Conservation (phyloP, 2,329 filamentous ascomycete species). For the Cladophialophora chaetospira region DNA sequence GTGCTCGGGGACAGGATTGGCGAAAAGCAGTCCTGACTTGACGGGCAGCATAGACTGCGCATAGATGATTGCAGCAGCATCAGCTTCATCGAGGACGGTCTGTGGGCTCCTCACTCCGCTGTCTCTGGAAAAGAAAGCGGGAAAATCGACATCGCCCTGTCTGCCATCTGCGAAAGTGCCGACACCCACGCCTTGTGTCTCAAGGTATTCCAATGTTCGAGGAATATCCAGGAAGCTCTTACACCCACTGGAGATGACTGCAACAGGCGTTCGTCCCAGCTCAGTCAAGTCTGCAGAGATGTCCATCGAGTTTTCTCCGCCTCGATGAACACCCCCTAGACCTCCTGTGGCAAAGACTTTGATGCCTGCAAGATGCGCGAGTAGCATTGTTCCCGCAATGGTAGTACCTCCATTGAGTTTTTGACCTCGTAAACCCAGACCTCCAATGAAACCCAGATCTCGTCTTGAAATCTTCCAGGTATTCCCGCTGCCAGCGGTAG, state of each 20-base stretch:
- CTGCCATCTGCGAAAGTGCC: slow-evolving; percentile 87
- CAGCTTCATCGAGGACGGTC: slow-evolving; percentile 70
- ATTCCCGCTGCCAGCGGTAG: slow-evolving; percentile 63
- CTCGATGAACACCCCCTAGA: slow-evolving; percentile 89
- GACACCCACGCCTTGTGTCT: slow-evolving; percentile 73
- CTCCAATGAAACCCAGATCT: slow-evolving; percentile 80
- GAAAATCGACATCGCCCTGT: slow-evolving; percentile 70
- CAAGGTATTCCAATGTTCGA: slow-evolving; percentile 78
- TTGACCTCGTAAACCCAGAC: slow-evolving; percentile 69
- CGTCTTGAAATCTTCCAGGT: slow-evolving; percentile 84
- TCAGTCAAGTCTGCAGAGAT: slow-evolving; percentile 94
- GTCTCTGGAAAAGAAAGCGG: slow-evolving; percentile 88
- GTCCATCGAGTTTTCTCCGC: slow-evolving; percentile 83
- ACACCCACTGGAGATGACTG: slow-evolving; percentile 86
- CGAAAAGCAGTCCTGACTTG: slow-evolving; percentile 79
- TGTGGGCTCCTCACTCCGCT: slow-evolving; percentile 80
- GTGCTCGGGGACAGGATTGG: slow-evolving; percentile 79
- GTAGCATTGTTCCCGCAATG: slow-evolving; percentile 87
- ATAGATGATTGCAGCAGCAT: slow-evolving; percentile 86
- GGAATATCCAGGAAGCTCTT: slow-evolving; percentile 96
- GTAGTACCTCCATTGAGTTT: slow-evolving; percentile 87
- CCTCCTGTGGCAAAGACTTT: slow-evolving; percentile 93
- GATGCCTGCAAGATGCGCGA: slow-evolving; percentile 84
- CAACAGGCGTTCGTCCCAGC: slow-evolving; percentile 82
- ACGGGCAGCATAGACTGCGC: slow-evolving; percentile 74